phyloP scores from a whole-genome alignment of 2,329 filamentous ascomycete species.

The Penicillium capsulatum region DNA sequence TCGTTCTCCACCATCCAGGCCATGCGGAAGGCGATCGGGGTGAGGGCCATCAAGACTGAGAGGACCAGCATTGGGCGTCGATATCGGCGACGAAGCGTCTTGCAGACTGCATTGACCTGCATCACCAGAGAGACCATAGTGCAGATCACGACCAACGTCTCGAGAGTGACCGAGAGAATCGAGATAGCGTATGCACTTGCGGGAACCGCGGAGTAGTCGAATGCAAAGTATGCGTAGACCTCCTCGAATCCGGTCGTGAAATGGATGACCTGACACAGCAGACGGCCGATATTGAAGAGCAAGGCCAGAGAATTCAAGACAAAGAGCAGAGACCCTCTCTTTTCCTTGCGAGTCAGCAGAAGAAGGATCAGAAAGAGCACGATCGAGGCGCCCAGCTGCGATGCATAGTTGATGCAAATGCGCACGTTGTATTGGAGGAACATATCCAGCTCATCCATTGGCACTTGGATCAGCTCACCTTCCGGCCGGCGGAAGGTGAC shows the following conservation, averaged over 20 bases:
- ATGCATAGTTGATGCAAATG: constrained; percentile 61
- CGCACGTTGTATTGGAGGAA: constrained; percentile 48
- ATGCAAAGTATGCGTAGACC: constrained; percentile 57
- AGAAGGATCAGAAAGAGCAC: constrained; percentile 63
- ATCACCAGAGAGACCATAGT: constrained; percentile 59
- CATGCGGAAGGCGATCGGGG: constrained; percentile 53
- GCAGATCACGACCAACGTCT: constrained; percentile 51
- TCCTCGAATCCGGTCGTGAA: constrained; percentile 59
- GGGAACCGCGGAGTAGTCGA: constrained; percentile 52
- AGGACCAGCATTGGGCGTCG: constrained; percentile 45
- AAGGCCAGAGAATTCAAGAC: constrained; percentile 62
- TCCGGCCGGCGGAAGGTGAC: constrained; percentile 48
- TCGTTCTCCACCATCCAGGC: constrained; percentile 50
- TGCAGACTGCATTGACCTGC: constrained; percentile 61
- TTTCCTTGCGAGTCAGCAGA: constrained; percentile 62
- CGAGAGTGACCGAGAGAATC: constrained; percentile 48
- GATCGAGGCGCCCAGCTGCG: constrained; percentile 65
- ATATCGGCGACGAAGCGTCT: constrained; percentile 45
- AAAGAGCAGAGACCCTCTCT: constrained; percentile 62
- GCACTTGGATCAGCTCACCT: constrained; percentile 41
- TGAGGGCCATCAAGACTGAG: constrained; percentile 49
- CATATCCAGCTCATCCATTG: constrained; percentile 44
- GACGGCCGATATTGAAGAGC: constrained; percentile 56
- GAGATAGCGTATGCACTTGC: constrained; percentile 44
- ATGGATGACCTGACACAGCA: constrained; percentile 45